phyloP scores from a whole-genome alignment of 164 flowering plant species.

The Tetrastigma voinierianum region DNA sequence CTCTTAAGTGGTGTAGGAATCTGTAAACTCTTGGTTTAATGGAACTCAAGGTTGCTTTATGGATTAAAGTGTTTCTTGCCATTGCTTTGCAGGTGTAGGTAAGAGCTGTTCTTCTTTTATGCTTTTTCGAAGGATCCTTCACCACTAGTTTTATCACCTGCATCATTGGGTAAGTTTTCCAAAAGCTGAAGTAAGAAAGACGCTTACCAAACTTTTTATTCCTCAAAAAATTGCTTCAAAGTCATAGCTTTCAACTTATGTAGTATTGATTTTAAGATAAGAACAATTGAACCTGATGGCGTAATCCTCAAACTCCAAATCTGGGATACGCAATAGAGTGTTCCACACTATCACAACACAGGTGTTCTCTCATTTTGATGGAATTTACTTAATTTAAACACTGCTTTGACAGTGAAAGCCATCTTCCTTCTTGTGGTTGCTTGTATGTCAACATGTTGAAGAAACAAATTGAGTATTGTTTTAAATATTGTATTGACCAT shows the following conservation, averaged over 20 bases:
- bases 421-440: background rate
- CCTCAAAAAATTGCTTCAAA: background rate
- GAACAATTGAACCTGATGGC: constrained; percentile 76
- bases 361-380: constrained; percentile 23
- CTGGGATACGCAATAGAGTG: constrained; percentile 78
- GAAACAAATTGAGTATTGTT: no score
- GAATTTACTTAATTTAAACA: background rate
- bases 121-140: constrained; percentile 83
- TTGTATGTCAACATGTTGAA: background rate
- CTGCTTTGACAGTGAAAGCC: background rate
- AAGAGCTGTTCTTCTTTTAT: constrained; percentile 42
- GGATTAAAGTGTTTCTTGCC: no score
- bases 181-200: background rate
- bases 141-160: constrained; percentile 77
- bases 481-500: no score
- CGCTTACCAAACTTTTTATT: background rate
- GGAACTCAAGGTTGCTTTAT: no score
- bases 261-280: constrained; percentile 76
- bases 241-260: constrained; percentile 3
- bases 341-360: constrained; percentile 70
- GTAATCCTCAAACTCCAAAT: constrained; percentile 71
- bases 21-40: no score
- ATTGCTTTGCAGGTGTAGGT: no score
- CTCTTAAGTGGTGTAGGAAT: no score
- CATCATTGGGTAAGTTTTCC: constrained; percentile 64